phyloP scores from a whole-genome alignment of 768 basidiomycete species.

The Butyriboletus loyo region DNA sequence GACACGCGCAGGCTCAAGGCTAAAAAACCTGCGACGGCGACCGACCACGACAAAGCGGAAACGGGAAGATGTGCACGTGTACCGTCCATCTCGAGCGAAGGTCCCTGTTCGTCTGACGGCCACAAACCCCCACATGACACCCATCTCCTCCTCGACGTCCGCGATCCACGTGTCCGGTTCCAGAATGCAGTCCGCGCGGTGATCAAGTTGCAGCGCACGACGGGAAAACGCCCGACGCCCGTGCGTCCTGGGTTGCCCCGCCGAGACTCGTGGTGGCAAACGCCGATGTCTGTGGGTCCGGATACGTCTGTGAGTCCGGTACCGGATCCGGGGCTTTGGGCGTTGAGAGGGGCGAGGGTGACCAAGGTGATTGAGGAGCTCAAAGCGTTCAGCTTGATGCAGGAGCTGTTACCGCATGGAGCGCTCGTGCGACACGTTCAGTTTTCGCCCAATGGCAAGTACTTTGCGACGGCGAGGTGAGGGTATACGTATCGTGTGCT shows the following conservation, averaged over 20 bases:
- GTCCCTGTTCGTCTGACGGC: background rate
- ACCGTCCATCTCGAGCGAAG: slow-evolving; percentile 5
- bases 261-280: slow-evolving; percentile 29
- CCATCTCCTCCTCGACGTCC: slow-evolving; percentile 19
- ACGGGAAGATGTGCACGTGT: background rate
- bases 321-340: slow-evolving; percentile 15
- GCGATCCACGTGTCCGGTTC: slow-evolving; percentile 33
- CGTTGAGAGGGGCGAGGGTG: slow-evolving; percentile 39
- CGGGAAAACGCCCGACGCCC: slow-evolving; percentile 21
- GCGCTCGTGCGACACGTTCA: slow-evolving; percentile 54
- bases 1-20: background rate
- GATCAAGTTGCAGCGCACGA: slow-evolving; percentile 37
- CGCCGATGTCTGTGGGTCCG: background rate
- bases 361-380: slow-evolving; percentile 39
- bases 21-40: background rate
- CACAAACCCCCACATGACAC: slow-evolving; percentile 1
- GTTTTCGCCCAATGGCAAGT: slow-evolving; percentile 55
- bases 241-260: slow-evolving; percentile 24
- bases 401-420: slow-evolving; percentile 40
- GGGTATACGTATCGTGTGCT: background rate
- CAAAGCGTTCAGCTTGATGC: slow-evolving; percentile 35
- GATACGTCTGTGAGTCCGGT: slow-evolving; percentile 14
- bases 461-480: slow-evolving; percentile 52
- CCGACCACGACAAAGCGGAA: background rate
- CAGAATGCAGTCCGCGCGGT: slow-evolving; percentile 42